Evolutionary conservation across 768 basidiomycete species (phyloP).

Genomic region (Chlorophyllum brunneum): DNA sequence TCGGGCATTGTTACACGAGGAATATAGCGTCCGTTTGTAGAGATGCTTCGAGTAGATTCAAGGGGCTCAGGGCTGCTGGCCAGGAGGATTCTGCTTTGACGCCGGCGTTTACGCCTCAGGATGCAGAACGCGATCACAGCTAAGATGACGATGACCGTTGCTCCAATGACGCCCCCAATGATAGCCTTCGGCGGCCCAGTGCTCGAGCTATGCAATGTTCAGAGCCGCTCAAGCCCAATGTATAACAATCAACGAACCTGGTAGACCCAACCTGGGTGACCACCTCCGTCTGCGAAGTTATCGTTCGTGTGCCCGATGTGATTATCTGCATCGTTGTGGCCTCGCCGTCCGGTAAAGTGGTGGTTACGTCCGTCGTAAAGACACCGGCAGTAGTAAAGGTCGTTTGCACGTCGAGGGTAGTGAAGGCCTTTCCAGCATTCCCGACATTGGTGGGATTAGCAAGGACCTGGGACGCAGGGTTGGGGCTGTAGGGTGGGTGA

Average conservation of each 20-base stretch:
- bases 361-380: not conserved
- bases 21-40: not conserved
- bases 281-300: not conserved
- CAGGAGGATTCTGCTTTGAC: not conserved
- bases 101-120: slow-evolving; percentile 7
- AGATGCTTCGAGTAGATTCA: not conserved
- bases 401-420: not conserved
- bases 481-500: too few relatives aligned
- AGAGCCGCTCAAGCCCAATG: too few relatives aligned
- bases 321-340: not conserved
- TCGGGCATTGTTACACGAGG: not conserved
- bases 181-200: not conserved
- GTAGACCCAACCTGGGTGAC: not conserved
- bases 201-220: not conserved
- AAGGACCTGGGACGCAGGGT: too few relatives aligned
- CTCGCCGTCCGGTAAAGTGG: not conserved
- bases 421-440: not conserved
- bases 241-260: too few relatives aligned
- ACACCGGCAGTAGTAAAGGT: not conserved
- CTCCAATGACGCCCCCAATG: slow-evolving; percentile 9
- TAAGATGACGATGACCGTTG: slow-evolving; percentile 3
- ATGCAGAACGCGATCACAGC: slow-evolving; percentile 7
- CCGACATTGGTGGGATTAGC: too few relatives aligned
- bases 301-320: not conserved
- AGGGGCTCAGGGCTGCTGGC: not conserved